Evolutionary conservation across 1,139 yeast genomes (phyloP).

Genomic region (Candida sp.): DNA sequence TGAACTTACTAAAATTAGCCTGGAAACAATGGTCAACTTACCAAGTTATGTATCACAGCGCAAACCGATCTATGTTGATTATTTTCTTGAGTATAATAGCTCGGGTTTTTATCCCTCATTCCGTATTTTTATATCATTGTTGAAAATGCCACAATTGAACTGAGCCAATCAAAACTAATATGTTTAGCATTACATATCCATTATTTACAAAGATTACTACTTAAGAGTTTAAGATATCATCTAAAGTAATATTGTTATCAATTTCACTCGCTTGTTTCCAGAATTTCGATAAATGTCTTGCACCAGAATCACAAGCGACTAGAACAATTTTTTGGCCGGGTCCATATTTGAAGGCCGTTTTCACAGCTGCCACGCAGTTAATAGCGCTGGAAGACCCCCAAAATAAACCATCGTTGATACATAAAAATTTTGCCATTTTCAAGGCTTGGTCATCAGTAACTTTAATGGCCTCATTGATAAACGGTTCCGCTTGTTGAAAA

Average conservation of each 20-base stretch:
- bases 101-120: no score
- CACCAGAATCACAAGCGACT: constrained; percentile 92
- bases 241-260: constrained; percentile 23
- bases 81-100: no score
- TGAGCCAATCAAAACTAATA: no score
- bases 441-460: constrained; percentile 80
- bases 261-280: constrained; percentile 67
- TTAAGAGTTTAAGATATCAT: constrained; percentile 21
- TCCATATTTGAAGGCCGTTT: constrained; percentile 52
- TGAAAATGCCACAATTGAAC: no score
- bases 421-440: constrained; percentile 81
- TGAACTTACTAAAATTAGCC: no score
- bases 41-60: no score
- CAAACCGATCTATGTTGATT: no score
- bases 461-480: constrained; percentile 74
- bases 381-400: constrained; percentile 92
- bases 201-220: background rate
- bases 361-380: constrained; percentile 86
- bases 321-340: constrained; percentile 77
- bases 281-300: constrained; percentile 85
- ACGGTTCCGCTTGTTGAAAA: constrained; percentile 65
- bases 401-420: constrained; percentile 83
- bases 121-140: no score
- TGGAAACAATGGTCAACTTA: no score
- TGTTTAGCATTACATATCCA: no score